Evolutionary conservation across 2,329 filamentous ascomycete genomes (phyloP).

Genomic region (Fusarium sp.): DNA sequence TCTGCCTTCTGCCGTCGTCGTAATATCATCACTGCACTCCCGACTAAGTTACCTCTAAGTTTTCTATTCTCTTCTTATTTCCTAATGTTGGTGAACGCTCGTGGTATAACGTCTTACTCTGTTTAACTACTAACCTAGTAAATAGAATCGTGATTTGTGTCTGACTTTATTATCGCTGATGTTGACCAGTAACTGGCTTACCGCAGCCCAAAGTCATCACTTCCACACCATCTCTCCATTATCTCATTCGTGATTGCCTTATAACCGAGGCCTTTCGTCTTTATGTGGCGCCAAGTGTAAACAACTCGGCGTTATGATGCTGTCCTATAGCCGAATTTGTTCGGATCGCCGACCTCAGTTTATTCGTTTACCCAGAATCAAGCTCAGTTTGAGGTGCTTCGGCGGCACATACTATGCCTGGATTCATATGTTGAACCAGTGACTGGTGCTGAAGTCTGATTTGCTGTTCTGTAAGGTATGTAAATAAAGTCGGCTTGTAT

Average conservation of each 20-base stretch:
- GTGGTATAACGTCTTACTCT: neutral
- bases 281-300: neutral
- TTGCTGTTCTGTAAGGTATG: no score
- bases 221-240: conserved; percentile 2
- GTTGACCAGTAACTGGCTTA: conserved; percentile 6
- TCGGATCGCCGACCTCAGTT: neutral
- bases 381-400: neutral
- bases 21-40: neutral
- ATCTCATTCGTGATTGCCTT: no score
- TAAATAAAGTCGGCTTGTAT: no score
- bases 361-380: neutral
- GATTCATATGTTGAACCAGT: no score
- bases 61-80: neutral
- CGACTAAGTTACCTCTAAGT: neutral
- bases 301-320: neutral
- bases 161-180: neutral
- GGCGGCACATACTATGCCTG: neutral
- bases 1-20: neutral
- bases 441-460: no score
- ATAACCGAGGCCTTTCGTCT: no score
- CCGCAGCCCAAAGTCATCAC: neutral
- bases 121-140: neutral
- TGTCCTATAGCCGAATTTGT: neutral
- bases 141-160: neutral
- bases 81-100: neutral